phyloP scores from a whole-genome alignment of 2,329 filamentous ascomycete species.

The Ophiostoma populinum region DNA sequence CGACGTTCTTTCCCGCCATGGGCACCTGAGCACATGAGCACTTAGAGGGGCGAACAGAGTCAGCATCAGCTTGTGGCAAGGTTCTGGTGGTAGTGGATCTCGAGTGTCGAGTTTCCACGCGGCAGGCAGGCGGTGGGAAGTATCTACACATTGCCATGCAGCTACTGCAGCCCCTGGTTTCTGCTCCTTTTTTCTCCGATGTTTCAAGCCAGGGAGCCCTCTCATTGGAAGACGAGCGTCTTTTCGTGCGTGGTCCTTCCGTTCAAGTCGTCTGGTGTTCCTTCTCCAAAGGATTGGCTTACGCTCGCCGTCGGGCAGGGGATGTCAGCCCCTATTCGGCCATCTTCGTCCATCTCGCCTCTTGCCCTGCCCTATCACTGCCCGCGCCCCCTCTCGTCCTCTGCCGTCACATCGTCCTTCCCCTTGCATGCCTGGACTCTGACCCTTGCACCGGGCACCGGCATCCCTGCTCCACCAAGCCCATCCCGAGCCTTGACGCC shows the following conservation, averaged over 20 bases:
- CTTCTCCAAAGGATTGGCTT: neutral
- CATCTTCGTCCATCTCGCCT: neutral
- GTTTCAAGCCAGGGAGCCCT: neutral
- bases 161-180: neutral
- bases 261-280: neutral
- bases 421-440: constrained; percentile 2
- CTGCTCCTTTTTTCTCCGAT: neutral
- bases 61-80: neutral
- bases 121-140: neutral
- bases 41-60: no score
- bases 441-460: constrained; percentile 3
- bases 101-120: neutral
- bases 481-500: neutral
- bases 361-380: neutral
- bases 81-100: neutral
- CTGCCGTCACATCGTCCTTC: neutral
- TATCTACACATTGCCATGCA: constrained; percentile 2
- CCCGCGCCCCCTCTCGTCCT: neutral
- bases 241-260: neutral
- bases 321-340: no score
- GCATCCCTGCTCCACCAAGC: neutral
- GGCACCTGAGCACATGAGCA: no score
- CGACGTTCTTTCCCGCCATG: no score
- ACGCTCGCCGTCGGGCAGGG: no score
- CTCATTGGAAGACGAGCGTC: constrained; percentile 1